Evolutionary conservation across 2,329 filamentous ascomycete genomes (phyloP).

Genomic region (Dothistroma pini): DNA sequence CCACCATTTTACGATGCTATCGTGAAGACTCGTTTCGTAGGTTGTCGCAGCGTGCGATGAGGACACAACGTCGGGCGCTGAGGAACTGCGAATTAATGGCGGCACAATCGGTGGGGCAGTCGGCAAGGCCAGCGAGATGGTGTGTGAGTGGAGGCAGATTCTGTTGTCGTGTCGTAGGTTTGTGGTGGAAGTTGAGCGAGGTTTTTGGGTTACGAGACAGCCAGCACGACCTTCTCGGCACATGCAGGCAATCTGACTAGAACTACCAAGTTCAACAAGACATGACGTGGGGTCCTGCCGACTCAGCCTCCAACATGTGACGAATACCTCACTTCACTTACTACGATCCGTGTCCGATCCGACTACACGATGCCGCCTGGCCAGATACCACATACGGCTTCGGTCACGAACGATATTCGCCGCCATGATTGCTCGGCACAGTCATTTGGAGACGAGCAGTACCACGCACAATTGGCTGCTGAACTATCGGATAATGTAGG

Average conservation of each 20-base stretch:
- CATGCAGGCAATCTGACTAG: background rate
- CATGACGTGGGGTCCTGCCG: background rate
- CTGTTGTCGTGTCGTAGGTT: background rate
- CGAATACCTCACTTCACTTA: background rate
- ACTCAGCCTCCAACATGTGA: background rate
- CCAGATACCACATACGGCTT: background rate
- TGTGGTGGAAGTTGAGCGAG: background rate
- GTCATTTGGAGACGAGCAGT: background rate
- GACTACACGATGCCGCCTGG: background rate
- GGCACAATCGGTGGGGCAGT: background rate
- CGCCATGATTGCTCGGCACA: background rate
- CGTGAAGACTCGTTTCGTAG: background rate
- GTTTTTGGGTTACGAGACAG: background rate
- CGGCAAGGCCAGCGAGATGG: background rate
- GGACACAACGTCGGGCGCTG: background rate
- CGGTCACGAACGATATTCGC: background rate
- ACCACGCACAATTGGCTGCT: background rate
- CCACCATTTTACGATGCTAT: conserved; percentile 62
- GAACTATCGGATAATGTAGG: too few species aligned
- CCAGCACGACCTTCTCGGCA: background rate
- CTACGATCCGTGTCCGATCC: background rate
- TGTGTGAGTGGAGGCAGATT: background rate
- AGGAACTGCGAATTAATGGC: background rate
- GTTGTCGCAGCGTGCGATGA: background rate
- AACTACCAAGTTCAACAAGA: background rate